A percentile compares a stretch with the other conserved stretches of the same genome.
These are phyloP conservation scores for Penicillium antarcticum DNA, from an alignment of 495 filamentous ascomycete species.

Conservation along the genomic window DNA sequence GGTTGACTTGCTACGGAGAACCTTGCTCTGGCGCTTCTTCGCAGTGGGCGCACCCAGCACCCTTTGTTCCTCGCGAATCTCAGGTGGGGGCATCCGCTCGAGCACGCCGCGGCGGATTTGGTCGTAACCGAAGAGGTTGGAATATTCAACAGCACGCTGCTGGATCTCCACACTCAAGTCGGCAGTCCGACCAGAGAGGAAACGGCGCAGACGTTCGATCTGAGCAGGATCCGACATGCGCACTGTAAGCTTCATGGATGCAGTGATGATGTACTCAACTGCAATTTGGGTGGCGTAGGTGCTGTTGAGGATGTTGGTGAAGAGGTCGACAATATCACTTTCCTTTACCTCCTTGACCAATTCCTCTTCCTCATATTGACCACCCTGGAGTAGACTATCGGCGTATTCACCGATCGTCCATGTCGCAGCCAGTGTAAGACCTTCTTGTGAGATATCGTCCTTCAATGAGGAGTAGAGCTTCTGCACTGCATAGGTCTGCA, in stretches of 20 bases:
- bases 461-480: constrained; percentile 88
- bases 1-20: constrained; percentile 71
- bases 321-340: constrained; percentile 85
- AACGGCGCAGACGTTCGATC: constrained; percentile 75
- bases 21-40: constrained; percentile 75
- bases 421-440: constrained; percentile 86
- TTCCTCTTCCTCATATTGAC: constrained; percentile 94
- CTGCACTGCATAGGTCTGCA: constrained; percentile 94
- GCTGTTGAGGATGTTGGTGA: constrained; percentile 87
- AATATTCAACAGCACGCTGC: constrained; percentile 91
- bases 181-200: constrained; percentile 70
- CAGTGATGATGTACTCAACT: constrained; percentile 92
- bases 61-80: constrained; percentile 90
- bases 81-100: constrained; percentile 95
- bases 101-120: constrained; percentile 85
- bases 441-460: constrained; percentile 96
- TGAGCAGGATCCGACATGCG: constrained; percentile 79
- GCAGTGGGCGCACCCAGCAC: constrained; percentile 73
- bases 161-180: constrained; percentile 93
- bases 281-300: constrained; percentile 85
- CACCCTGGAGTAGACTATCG: constrained; percentile 79
- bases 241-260: constrained; percentile 92
- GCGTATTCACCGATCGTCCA: constrained; percentile 99
- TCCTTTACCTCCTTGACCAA: constrained; percentile 86
- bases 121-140: constrained; percentile 87